Evolutionary conservation across 1,139 yeast genomes (phyloP).

Genomic region (Suhomyces bokatorum): DNA sequence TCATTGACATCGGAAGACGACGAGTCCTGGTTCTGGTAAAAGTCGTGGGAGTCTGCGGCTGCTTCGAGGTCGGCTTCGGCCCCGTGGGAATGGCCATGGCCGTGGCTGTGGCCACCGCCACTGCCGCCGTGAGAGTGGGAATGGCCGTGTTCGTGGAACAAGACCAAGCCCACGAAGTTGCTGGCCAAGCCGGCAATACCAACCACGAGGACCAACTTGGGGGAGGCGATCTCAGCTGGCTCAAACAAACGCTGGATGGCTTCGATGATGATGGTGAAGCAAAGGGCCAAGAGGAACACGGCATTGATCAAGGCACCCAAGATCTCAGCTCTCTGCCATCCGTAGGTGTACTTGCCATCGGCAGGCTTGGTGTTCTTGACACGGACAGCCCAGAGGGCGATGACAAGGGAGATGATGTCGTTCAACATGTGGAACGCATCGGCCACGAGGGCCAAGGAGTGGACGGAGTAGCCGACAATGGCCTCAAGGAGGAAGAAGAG

Average conservation of each 20-base stretch:
- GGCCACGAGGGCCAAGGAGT: slow-evolving; percentile 89
- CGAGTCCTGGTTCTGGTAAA: slow-evolving; percentile 16
- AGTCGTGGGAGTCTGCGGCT: slow-evolving; percentile 20
- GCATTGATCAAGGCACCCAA: slow-evolving; percentile 93
- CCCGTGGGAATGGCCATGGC: slow-evolving; percentile 4
- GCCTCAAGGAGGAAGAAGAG: slow-evolving; percentile 84
- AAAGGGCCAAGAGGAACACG: slow-evolving; percentile 85
- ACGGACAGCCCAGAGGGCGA: slow-evolving; percentile 95
- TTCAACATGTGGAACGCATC: slow-evolving; percentile 98
- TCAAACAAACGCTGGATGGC: slow-evolving; percentile 86
- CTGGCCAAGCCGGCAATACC: slow-evolving; percentile 83
- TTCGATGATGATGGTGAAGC: slow-evolving; percentile 89
- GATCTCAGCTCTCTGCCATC: slow-evolving; percentile 96
- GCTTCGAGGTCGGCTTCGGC: slow-evolving; percentile 23
- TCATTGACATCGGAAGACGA: slow-evolving; percentile 32
- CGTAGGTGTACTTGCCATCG: slow-evolving; percentile 87
- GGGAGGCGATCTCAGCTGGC: slow-evolving; percentile 78
- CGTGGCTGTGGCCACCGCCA: slow-evolving; percentile 9
- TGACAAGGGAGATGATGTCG: slow-evolving; percentile 84
- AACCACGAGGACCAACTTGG: slow-evolving; percentile 75
- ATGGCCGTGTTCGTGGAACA: slow-evolving; percentile 93
- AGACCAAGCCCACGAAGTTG: slow-evolving; percentile 76
- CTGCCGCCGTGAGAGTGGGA: slow-evolving; percentile 21
- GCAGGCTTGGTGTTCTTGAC: slow-evolving; percentile 84
- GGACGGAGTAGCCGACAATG: slow-evolving; percentile 82